Base-by-base conservation (phyloP, 1,284 basidiomycete genomes). In the Moniliophthora roreri region DNA sequence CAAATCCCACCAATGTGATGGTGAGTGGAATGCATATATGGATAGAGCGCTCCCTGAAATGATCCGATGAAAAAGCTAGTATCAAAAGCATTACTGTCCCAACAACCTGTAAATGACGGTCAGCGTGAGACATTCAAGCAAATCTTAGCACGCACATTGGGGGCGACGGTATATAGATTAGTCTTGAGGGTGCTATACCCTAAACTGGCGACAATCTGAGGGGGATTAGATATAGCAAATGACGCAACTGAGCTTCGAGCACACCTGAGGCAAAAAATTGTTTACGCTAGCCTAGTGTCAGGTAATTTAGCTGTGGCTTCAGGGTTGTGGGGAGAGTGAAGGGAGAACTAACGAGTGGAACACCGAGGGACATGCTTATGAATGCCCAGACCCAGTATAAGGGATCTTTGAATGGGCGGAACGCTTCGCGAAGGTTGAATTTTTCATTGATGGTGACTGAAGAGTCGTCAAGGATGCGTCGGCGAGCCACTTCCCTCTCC, bases 11-110 rank as follows among this genome's bases (percentile, higher is more conserved):
- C 24, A 82, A 61, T 23, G 72, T 75, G 21, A 74, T 70, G 18
- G 67, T 64, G 21, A 79, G 63, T 7, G 76, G 71, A 45, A 74
- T 70, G 48, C 74, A 75, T 50, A 79, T 74, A 58, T 77, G 76
- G 36, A 78, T 71, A 9, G 74, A 74, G 39, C 74, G 64, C 59
- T 80, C 78, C 38, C 77, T 68, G 50, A 74, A 77, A 63, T 75
- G 71, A 61, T 84, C 81, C 1, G 80, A 81, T 6, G 76, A 77
- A 62, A 77, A 80, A 23, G 79, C 77, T 38, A 78, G 62, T 38
- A 73, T 45, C n/a, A 81, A 60, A 13, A 81, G 63, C 23, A 76
- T 69, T 4, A 77, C 72, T 5, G 79, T 78, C 2, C 55, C 55
- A 35, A 39, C 44, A 9, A 50, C 15, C 23, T 47, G 24, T 26